Percentiles rank a stretch among this genome's conserved stretches.
These are phyloP conservation scores for Alternaria sp. DNA, from an alignment of 2,329 filamentous ascomycete species.

Conservation along the genomic window DNA sequence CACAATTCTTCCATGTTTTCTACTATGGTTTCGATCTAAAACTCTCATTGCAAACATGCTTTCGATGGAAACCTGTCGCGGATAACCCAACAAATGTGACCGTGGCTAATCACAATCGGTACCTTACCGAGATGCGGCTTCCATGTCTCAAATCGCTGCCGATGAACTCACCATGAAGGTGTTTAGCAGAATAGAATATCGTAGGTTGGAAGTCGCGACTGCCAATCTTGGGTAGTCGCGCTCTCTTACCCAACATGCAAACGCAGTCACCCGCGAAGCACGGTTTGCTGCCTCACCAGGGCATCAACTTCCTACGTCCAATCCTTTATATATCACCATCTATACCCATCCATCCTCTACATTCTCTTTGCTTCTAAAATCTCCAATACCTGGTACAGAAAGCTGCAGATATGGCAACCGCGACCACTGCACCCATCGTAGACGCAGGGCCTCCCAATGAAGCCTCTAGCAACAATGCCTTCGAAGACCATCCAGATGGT, in stretches of 20 bases:
- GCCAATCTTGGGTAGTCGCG: background rate
- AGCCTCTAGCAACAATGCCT: background rate
- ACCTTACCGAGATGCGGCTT: background rate
- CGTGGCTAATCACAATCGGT: background rate
- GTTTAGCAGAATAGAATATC: background rate
- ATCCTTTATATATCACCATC: background rate
- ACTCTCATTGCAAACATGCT: background rate
- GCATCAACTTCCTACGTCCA: background rate
- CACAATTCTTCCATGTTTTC: background rate
- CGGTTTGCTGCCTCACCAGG: background rate
- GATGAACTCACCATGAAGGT: background rate
- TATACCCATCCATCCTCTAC: background rate
- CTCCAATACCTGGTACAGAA: background rate
- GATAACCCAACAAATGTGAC: background rate
- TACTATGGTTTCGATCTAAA: background rate
- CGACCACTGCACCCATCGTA: background rate
- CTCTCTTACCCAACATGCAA: constrained; percentile 16
- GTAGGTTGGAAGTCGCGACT: background rate
- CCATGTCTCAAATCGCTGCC: background rate
- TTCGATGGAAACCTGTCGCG: background rate
- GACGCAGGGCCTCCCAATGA: background rate
- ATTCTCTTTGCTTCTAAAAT: background rate
- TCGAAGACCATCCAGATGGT: constrained; percentile 39
- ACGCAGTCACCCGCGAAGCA: background rate
- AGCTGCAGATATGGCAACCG: constrained; percentile 13